Base-by-base conservation (phyloP, 495 filamentous ascomycete genomes). In the Xylaria flabelliformis region DNA sequence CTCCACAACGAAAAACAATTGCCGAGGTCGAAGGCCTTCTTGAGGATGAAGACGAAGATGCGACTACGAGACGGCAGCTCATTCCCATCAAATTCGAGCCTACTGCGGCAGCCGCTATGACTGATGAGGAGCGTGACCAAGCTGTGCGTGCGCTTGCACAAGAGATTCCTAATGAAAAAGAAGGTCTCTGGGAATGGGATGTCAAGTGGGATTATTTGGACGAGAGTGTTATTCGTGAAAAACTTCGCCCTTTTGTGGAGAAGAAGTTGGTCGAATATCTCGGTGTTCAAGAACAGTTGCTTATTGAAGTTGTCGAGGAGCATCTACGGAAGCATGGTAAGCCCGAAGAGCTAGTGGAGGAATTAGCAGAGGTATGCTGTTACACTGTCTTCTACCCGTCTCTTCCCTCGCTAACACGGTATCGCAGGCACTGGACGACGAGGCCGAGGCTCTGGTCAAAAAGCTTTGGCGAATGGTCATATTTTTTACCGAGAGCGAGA, bases 381-480 rank as follows among this genome's bases (percentile, higher is more conserved):
- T 34, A 55, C 69, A 10, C n/a, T 13, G 34, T 70, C 65, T 46
- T 58, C 50, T 32, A 65, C 74, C 67, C 6, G 29, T 59, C 46
- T 55, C 59, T 63, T 74, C 29, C 13, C 17, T 59, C 58, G 39
- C 73, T 79, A 67, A 78, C 55, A 34, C 9, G 32, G 21, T 64
- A 69, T 65, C 56, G 69, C 77, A 95, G 93, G 94, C 94, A 50
- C 82, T 99, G 70, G 96, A 97, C 79, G 96, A 99, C 78, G 97
- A 98, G 75, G 94, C 94, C 4, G 95, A 97, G 80, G 92, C 91
- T 12, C 83, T 99, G 74, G 96, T 98, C 24, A 95, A 92, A 88
- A 98, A 98, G 82, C 87, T 99, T 36, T 99, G 96, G 96, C 89
- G 96, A 58, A 97, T 98, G 94, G 88, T 97, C 63, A 97, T 98